Conservation (phyloP, 176 grass and related monocot species). For the Oryza nivara region DNA sequence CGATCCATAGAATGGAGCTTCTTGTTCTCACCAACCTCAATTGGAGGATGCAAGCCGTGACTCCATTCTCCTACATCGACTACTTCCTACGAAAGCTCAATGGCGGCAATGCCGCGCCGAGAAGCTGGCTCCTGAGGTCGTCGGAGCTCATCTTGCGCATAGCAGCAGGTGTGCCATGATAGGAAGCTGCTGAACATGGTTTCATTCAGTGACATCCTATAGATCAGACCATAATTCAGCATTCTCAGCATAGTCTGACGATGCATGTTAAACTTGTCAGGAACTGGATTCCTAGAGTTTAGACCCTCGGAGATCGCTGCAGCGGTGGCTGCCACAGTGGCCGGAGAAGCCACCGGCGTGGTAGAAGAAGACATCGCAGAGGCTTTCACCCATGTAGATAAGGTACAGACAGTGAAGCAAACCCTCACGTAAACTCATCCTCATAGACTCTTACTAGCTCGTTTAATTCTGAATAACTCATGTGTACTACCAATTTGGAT, state of each 20-base stretch:
- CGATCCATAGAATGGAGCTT: slow-evolving; percentile 91
- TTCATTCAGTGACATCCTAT: not conserved
- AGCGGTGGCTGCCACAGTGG: slow-evolving; percentile 43
- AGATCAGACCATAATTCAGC: not conserved
- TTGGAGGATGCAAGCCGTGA: slow-evolving; percentile 90
- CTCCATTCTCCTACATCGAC: slow-evolving; percentile 85
- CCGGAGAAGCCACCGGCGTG: slow-evolving; percentile 40
- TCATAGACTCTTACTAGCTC: not conserved
- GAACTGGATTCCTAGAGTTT: slow-evolving; percentile 60
- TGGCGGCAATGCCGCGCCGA: slow-evolving; percentile 36
- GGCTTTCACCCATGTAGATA: slow-evolving; percentile 58
- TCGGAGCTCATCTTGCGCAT: slow-evolving; percentile 59
- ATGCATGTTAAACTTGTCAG: slow-evolving; percentile 38
- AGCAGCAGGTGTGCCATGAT: slow-evolving; percentile 53
- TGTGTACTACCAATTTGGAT: slow-evolving; percentile 1
- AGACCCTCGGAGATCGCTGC: slow-evolving; percentile 80
- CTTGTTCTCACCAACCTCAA: slow-evolving; percentile 77
- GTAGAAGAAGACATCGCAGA: slow-evolving; percentile 39
- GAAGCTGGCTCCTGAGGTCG: slow-evolving; percentile 42
- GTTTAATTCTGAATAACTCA: slow-evolving; percentile 8
- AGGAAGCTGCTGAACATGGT: not conserved
- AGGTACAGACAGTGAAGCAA: slow-evolving; percentile 47
- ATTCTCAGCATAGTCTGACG: not conserved
- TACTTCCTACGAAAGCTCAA: slow-evolving; percentile 72
- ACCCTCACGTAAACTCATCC: not conserved